phyloP scores from a whole-genome alignment of 2,329 filamentous ascomycete genomes.

The Hymenoscyphus fructigenus region DNA sequence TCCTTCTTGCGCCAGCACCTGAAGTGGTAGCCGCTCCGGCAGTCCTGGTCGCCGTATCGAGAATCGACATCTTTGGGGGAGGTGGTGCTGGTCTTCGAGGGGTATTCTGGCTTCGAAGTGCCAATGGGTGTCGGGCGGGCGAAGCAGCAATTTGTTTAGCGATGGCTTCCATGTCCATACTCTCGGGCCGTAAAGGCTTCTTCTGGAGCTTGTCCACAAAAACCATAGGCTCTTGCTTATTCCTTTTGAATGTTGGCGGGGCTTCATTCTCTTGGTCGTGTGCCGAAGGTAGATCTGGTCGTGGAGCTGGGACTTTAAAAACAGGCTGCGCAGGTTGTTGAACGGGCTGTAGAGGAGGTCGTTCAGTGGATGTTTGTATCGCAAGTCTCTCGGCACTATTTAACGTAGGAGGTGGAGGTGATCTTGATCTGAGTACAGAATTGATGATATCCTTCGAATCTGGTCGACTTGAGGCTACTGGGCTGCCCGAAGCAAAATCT shows the following conservation, averaged over 20 bases:
- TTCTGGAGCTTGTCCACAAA: conserved; percentile 43
- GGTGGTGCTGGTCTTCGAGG: conserved; percentile 76
- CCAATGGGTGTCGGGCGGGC: conserved; percentile 56
- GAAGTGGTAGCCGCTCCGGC: conserved; percentile 76
- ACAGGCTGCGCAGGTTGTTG: conserved; percentile 50
- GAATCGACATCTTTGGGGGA: conserved; percentile 92
- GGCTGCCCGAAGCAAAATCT: conserved; percentile 53
- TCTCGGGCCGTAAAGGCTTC: conserved; percentile 50
- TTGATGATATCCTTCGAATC: conserved; percentile 21
- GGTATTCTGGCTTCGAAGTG: conserved; percentile 61
- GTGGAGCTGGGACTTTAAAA: conserved; percentile 57
- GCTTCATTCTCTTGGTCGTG: conserved; percentile 86
- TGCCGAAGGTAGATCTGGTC: conserved; percentile 57
- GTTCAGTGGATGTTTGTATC: conserved; percentile 40
- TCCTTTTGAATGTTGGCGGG: conserved; percentile 64
- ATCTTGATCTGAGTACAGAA: conserved; percentile 32
- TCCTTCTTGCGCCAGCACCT: conserved; percentile 68
- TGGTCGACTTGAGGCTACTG: conserved; percentile 28
- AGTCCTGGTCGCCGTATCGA: conserved; percentile 85
- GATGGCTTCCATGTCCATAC: conserved; percentile 42
- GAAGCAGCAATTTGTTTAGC: conserved; percentile 40
- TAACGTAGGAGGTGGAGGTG: conserved; percentile 32
- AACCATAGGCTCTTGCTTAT: conserved; percentile 32
- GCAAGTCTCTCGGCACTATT: conserved; percentile 33
- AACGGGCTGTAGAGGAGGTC: conserved; percentile 42